A percentile compares a stretch with the other conserved stretches of the same genome.
Evolutionary conservation across 2,329 filamentous ascomycete species (phyloP).

Genomic region (Diatrype stigma): DNA sequence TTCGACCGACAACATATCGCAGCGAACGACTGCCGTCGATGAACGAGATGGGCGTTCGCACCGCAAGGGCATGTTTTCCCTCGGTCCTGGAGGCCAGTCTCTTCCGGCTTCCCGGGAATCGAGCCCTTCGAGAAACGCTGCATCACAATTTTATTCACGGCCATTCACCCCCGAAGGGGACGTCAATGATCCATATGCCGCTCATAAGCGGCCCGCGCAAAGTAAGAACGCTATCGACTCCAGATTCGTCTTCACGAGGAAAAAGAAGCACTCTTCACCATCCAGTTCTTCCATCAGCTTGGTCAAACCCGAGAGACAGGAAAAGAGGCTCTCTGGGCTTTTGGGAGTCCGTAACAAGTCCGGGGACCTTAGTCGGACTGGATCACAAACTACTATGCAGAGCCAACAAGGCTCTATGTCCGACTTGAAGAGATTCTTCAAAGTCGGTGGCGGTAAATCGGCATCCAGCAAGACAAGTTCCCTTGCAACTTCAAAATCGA

Average conservation of each 20-base stretch:
- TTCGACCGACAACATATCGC: constrained; percentile 39
- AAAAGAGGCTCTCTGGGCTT: constrained; percentile 49
- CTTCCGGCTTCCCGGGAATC: constrained; percentile 56
- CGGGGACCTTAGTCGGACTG: constrained; percentile 41
- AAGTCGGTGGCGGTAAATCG: constrained; percentile 67
- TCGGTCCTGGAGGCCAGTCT: constrained; percentile 45
- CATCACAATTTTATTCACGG: constrained; percentile 63
- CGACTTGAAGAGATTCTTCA: constrained; percentile 96
- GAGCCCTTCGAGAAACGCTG: constrained; percentile 60
- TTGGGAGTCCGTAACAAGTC: constrained; percentile 35
- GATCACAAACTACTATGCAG: constrained; percentile 45
- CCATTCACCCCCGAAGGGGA: constrained; percentile 78
- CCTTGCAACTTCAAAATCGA: constrained; percentile 36
- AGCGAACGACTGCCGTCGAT: constrained; percentile 36
- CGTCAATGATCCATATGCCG: constrained; percentile 81
- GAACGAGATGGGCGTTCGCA: constrained; percentile 36
- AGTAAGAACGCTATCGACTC: constrained; percentile 67
- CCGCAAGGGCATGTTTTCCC: constrained; percentile 51
- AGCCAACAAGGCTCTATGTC: constrained; percentile 78
- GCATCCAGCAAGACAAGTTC: constrained; percentile 27
- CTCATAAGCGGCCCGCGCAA: constrained; percentile 70
- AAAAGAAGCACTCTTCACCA: constrained; percentile 62
- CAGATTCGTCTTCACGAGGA: constrained; percentile 77
- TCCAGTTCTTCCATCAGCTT: constrained; percentile 48
- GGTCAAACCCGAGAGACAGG: constrained; percentile 39